Evolutionary conservation across 169 alveolate species (phyloP).

Genomic region (Hepatocystis sp.): DNA sequence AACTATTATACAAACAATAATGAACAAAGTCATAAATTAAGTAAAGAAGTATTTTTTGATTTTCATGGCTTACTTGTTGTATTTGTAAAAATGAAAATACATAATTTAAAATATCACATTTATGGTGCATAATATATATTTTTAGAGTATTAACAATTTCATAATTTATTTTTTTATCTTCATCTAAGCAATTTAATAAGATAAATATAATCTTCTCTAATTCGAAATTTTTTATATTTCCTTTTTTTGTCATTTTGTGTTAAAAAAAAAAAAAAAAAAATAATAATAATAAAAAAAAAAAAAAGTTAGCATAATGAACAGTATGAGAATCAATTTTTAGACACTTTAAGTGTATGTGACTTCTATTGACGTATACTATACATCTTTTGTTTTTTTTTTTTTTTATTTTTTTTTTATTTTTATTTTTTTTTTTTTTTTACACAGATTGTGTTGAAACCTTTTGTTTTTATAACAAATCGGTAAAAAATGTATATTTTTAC

Average conservation of each 20-base stretch:
- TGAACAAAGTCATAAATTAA: slow-evolving; percentile 47
- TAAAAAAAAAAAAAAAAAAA: no score
- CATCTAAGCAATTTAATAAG: slow-evolving; percentile 39
- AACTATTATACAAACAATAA: slow-evolving; percentile 27
- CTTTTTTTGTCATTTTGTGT: slow-evolving; percentile 44
- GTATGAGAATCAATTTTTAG: no score
- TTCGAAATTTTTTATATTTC: slow-evolving; percentile 44
- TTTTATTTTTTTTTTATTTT: no score
- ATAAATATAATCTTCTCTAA: slow-evolving; percentile 63
- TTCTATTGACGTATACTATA: no score
- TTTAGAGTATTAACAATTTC: slow-evolving; percentile 70
- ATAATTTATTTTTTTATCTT: slow-evolving; percentile 34
- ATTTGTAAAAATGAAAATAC: slow-evolving; percentile 72
- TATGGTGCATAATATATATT: slow-evolving; percentile 42
- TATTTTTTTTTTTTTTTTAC: no score
- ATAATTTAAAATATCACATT: slow-evolving; percentile 61
- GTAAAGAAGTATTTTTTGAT: slow-evolving; percentile 28
- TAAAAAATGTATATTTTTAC: no score
- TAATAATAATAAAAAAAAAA: no score
- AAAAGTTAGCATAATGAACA: no score
- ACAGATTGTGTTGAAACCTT: no score
- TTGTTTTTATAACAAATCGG: no score
- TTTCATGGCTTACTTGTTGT: slow-evolving; percentile 69
- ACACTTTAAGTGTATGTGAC: no score
- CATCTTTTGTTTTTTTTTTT: no score